A percentile compares a stretch with the other conserved stretches of the same genome.
These are phyloP conservation scores for Cryptosporidium bovis DNA, from an alignment of 169 alveolate genomes.

Conservation along the genomic window DNA sequence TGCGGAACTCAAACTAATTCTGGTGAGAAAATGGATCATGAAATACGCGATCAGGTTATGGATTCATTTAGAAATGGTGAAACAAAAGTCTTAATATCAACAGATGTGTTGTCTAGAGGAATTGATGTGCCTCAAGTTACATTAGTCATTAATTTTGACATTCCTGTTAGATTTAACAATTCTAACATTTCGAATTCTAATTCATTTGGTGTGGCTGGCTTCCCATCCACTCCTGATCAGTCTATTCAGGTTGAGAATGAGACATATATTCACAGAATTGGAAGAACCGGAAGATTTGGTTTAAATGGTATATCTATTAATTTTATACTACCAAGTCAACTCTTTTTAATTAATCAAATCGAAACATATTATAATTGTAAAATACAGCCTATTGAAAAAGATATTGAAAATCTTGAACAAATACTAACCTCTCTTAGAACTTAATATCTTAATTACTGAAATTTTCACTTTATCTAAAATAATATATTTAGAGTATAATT, in stretches of 20 bases:
- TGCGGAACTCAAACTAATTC: slow-evolving; percentile 88
- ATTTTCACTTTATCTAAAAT: too few relatives aligned
- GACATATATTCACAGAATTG: slow-evolving; percentile 96
- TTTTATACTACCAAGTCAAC: slow-evolving; percentile 77
- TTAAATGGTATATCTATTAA: slow-evolving; percentile 95
- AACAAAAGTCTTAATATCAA: slow-evolving; percentile 93
- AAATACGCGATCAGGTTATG: slow-evolving; percentile 94
- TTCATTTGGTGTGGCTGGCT: slow-evolving; percentile 4
- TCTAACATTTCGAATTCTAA: slow-evolving; percentile 74
- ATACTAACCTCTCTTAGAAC: slow-evolving; percentile 45
- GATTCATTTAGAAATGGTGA: slow-evolving; percentile 94
- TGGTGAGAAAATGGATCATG: slow-evolving; percentile 91
- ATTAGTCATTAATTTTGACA: slow-evolving; percentile 94
- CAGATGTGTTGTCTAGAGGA: slow-evolving; percentile 98
- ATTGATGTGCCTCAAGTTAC: slow-evolving; percentile 97
- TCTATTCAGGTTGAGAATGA: slow-evolving; percentile 77
- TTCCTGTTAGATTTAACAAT: slow-evolving; percentile 84
- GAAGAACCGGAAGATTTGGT: slow-evolving; percentile 98
- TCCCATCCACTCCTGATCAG: background rate
- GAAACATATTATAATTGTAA: slow-evolving; percentile 54
- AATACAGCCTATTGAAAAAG: slow-evolving; percentile 57
- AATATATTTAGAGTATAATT: too few relatives aligned
- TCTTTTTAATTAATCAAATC: slow-evolving; percentile 41
- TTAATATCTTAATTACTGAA: background rate
- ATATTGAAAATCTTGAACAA: slow-evolving; percentile 65